Evolutionary conservation across 2,329 filamentous ascomycete species (phyloP), one percentile per base, ranked within the genome.

Genomic region (Incumbomyces lentus): DNA sequence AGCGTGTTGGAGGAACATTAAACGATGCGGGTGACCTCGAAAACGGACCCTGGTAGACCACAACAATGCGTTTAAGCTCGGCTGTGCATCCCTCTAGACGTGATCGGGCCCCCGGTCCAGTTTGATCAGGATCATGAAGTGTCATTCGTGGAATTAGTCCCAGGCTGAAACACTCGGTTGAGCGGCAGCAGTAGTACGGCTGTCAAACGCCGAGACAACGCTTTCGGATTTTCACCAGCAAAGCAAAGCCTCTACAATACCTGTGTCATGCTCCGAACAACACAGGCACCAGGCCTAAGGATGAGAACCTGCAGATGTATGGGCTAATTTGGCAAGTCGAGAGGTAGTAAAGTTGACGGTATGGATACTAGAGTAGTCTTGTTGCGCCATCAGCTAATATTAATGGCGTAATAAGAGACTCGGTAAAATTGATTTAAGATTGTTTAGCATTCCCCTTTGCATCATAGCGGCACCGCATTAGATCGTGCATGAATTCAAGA

Each of bases 341-440:
- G 22, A 26, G 22, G 38, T 6, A 18, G 12, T 22, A 18, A 40
- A 29, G 29, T 6, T 6, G 32, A 42, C 32, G 40, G 6, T 32
- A 14, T 26, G 13, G 32, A 32, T 6, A 33, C 11, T n/a, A 17
- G 11, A 16, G 10, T 32, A 14, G 3, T 5, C 7, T 8, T 14
- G 37, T 45, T 45, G 19, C 42, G 42, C 42, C 42, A 45, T 45
- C 33, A 29, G 10, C 42, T 45, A 31, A 38, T 45, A 4, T 33
- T 45, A 31, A 38, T 45, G 33, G 42, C 42, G 42, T 31, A 45
- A 44, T 44, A n/a, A 45, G 37, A 45, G 34, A 14, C 42, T 26
- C 22, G 22, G 22, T 26, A 26, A 26, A n/a, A 26, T 26, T 26
- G 22, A 8, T 5, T 26, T 26, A 8, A 4, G 22, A 45, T 17